These are phyloP conservation scores for Pseudogymnoascus sp. DNA, from an alignment of 2,329 filamentous ascomycete species.

Conservation along the genomic window DNA sequence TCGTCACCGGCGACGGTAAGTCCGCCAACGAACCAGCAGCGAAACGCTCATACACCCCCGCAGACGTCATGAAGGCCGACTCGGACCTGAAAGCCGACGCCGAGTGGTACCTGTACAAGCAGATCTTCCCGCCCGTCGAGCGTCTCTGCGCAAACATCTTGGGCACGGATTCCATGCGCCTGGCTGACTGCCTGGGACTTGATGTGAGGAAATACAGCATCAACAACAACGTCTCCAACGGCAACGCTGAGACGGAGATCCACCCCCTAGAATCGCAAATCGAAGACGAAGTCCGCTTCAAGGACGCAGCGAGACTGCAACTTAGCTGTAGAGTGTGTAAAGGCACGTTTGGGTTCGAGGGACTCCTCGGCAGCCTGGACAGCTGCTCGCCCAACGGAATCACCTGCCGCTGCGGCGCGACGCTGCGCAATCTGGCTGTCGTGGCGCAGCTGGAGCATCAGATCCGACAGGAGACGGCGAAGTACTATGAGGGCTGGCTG, in stretches of 20 bases:
- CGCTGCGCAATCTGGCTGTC: slow-evolving; percentile 61
- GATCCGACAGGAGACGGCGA: slow-evolving; percentile 66
- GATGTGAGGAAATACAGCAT: slow-evolving; percentile 82
- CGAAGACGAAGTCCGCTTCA: slow-evolving; percentile 82
- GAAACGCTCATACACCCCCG: slow-evolving; percentile 80
- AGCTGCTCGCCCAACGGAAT: slow-evolving; percentile 67
- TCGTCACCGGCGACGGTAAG: slow-evolving; percentile 70
- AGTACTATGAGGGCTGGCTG: slow-evolving; percentile 90
- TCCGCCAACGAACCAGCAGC: slow-evolving; percentile 59
- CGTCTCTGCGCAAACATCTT: slow-evolving; percentile 93
- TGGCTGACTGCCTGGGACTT: slow-evolving; percentile 89
- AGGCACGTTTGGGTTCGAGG: slow-evolving; percentile 63
- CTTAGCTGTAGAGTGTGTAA: slow-evolving; percentile 80
- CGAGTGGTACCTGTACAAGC: slow-evolving; percentile 98
- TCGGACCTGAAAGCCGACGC: slow-evolving; percentile 74
- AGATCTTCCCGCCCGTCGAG: slow-evolving; percentile 96
- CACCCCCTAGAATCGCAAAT: slow-evolving; percentile 91
- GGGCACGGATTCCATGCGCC: slow-evolving; percentile 79
- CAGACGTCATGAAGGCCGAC: slow-evolving; percentile 73
- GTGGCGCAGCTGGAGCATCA: slow-evolving; percentile 82
- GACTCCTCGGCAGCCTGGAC: slow-evolving; percentile 51
- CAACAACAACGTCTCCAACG: slow-evolving; percentile 45
- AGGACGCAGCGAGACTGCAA: slow-evolving; percentile 65
- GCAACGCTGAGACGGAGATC: slow-evolving; percentile 58
- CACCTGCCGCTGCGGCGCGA: slow-evolving; percentile 61